Base-by-base conservation (phyloP, 257 asterid genomes). In the Knoxia roxburghii region DNA sequence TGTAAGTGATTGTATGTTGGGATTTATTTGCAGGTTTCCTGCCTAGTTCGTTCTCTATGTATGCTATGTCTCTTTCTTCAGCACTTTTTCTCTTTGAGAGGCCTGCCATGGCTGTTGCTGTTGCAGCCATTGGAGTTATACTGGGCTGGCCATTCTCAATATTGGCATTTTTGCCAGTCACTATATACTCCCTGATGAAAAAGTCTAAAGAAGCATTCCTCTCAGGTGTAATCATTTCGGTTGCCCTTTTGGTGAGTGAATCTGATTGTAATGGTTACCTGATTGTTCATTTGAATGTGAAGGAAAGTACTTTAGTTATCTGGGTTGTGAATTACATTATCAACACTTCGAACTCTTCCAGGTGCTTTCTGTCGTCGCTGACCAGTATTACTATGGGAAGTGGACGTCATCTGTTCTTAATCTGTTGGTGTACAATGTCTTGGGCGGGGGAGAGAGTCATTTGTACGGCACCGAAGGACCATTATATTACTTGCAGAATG, bases 401-500 rank as follows among this genome's bases (percentile, higher is more conserved):
- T 87, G 99, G 96, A 87, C 97, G 46, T 94, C 99, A 52, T 90
- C 99, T 27, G 80, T 90, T 79, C 72, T 94, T 86, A 94, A 94
- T 82, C 81, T 94, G 73, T 71, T 88, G 86, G 64, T 83, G 45
- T 94, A 94, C 77, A 94, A 94, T 71, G 96, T 88, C 76, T 63
- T 86, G 62, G 96, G 98, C 37, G 99, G 99, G 68, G 99, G 99
- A 52, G 96, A 94, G 84, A 94, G 99, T 74, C 96, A 94, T 77
- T 79, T 94, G 76, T 94, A 90, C 65, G 99, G 99, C 58, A 86
- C 87, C 55, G 99, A 94, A 70, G 97, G 96, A 65, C 83, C 96
- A 51, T 65, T 83, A 45, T 94, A 79, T 82, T 94, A 94, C 80
- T 73, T 90, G 83, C 82, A 79, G 85, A 94, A 94, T 76, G 95